phyloP scores from a whole-genome alignment of 1,139 yeast genomes.

The Yamadazyma atmosphaerica region DNA sequence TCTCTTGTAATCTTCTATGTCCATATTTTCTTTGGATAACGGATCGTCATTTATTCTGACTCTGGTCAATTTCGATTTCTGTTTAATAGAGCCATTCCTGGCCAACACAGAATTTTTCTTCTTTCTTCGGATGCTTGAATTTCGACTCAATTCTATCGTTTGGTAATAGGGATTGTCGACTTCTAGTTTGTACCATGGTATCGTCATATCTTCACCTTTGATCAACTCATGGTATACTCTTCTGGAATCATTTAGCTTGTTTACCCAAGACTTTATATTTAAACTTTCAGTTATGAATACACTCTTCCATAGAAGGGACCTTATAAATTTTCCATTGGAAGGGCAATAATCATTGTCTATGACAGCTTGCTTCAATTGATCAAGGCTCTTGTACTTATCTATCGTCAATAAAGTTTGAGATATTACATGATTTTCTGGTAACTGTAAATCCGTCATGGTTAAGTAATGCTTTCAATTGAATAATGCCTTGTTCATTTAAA shows the following conservation, averaged over 20 bases:
- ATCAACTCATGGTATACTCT: conserved; percentile 39
- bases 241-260: conserved; percentile 29
- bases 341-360: conserved; percentile 34
- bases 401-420: conserved; percentile 40
- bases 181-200: conserved; percentile 43
- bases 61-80: conserved; percentile 16
- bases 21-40: background rate
- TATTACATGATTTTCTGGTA: conserved; percentile 38
- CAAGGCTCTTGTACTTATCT: conserved; percentile 35
- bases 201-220: conserved; percentile 30
- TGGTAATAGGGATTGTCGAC: conserved; percentile 31
- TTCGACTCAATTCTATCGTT: conserved; percentile 17
- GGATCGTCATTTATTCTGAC: conserved; percentile 7
- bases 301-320: conserved; percentile 42
- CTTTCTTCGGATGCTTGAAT: conserved; percentile 15
- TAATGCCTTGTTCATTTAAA: too few species aligned
- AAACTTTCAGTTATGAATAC: conserved; percentile 40
- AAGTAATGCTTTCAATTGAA: background rate
- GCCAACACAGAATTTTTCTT: conserved; percentile 3
- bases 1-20: background rate
- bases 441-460: conserved; percentile 16
- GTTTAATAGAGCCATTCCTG: conserved; percentile 10
- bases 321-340: conserved; percentile 22
- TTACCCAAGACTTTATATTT: conserved; percentile 37
- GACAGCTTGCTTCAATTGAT: conserved; percentile 31